Percentiles rank a stretch among this genome's conserved stretches.
These are phyloP conservation scores for Chloroidium sp. DNA, from an alignment of 163 green algal genomes.

Conservation along the genomic window DNA sequence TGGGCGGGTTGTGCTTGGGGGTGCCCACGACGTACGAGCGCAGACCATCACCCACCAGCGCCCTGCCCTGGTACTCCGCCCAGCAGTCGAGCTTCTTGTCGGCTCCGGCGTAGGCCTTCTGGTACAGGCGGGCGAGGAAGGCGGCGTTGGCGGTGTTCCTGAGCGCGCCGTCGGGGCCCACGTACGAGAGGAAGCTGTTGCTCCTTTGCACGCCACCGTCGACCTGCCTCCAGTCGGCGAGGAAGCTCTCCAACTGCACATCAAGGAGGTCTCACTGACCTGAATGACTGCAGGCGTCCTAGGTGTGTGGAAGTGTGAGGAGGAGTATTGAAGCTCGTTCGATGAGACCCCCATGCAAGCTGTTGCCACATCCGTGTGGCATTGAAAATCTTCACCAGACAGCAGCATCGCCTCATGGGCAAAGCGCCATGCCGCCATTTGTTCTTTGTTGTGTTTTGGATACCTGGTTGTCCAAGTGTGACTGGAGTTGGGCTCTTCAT, in stretches of 20 bases:
- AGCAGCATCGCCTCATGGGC: no score
- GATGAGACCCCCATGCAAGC: no score
- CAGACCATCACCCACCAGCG: slow-evolving; percentile 17
- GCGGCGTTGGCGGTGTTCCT: slow-evolving; percentile 27
- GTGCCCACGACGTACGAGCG: slow-evolving; percentile 37
- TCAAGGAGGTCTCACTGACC: not conserved
- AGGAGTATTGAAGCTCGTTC: no score
- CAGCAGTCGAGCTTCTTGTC: slow-evolving; percentile 9
- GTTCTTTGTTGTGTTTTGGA: no score
- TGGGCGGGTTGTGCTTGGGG: slow-evolving; percentile 22
- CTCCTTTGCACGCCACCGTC: not conserved
- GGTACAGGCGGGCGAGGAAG: slow-evolving; percentile 6
- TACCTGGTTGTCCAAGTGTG: no score
- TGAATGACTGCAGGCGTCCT: no score
- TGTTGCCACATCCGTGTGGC: no score
- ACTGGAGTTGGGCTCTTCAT: no score
- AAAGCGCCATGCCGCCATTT: no score
- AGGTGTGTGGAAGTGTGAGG: not conserved
- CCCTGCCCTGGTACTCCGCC: slow-evolving; percentile 26
- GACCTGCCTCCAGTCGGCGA: not conserved
- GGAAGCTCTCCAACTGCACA: not conserved
- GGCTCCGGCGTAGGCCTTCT: not conserved
- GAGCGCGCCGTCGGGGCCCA: slow-evolving; percentile 16
- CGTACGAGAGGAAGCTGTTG: not conserved
- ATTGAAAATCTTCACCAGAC: no score